Evolutionary conservation across 1,284 basidiomycete species (phyloP).

Genomic region (Malassezia sp.): DNA sequence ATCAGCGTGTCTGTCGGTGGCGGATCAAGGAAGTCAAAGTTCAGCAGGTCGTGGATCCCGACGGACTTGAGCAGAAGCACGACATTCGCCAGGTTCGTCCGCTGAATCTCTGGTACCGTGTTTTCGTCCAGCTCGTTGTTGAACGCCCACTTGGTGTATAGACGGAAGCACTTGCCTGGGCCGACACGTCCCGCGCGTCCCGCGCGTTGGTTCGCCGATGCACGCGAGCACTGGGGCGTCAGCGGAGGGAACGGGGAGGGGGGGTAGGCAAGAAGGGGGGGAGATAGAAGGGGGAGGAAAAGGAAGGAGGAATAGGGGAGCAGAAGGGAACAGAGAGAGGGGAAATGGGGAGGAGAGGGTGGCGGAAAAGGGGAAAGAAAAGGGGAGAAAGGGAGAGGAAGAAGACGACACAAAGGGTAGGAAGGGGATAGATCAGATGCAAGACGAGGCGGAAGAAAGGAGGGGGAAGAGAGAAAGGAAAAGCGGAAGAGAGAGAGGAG

Average conservation of each 20-base stretch:
- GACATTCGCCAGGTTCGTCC: slow-evolving; percentile 52
- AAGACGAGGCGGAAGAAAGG: no score
- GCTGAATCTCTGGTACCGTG: slow-evolving; percentile 55
- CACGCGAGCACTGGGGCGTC: slow-evolving; percentile 89
- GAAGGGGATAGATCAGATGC: no score
- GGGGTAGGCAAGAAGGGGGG: no score
- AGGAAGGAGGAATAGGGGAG: no score
- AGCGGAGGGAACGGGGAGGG: slow-evolving; percentile 20
- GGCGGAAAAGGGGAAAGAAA: no score
- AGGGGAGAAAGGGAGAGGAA: no score
- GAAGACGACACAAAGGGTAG: no score
- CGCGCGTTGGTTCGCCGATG: slow-evolving; percentile 90
- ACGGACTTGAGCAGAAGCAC: slow-evolving; percentile 57
- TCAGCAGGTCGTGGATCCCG: slow-evolving; percentile 57
- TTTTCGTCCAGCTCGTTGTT: slow-evolving; percentile 56
- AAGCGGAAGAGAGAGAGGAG: no score
- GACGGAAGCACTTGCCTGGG: slow-evolving; percentile 90
- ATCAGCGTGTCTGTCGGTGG: slow-evolving; percentile 93
- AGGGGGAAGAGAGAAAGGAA: no score
- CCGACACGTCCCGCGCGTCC: slow-evolving; percentile 94
- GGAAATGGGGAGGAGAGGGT: no score
- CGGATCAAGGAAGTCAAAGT: slow-evolving; percentile 58
- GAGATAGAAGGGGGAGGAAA: no score
- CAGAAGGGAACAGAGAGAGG: no score
- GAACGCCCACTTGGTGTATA: slow-evolving; percentile 59